Conservation (phyloP, 2,329 filamentous ascomycete genomes). For the Monosporascus sp. region DNA sequence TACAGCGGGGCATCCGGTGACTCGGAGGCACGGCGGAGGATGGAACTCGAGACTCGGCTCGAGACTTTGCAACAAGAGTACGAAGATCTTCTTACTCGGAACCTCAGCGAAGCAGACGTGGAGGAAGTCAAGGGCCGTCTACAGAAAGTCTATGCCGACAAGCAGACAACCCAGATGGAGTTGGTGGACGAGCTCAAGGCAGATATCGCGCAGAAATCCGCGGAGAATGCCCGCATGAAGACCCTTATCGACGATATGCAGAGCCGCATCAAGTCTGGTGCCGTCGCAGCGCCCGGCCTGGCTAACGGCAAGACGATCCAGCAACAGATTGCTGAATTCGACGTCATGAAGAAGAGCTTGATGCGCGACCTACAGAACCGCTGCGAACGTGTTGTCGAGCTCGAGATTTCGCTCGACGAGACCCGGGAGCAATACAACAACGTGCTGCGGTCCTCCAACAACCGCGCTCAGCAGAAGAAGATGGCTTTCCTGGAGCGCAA, state of each 20-base stretch:
- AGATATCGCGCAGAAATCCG: slow-evolving; percentile 70
- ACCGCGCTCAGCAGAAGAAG: slow-evolving; percentile 99
- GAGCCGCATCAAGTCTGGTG: slow-evolving; percentile 62
- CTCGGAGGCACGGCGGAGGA: slow-evolving; percentile 61
- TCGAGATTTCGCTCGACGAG: slow-evolving; percentile 96
- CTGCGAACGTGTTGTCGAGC: slow-evolving; percentile 94
- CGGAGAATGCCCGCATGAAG: slow-evolving; percentile 79
- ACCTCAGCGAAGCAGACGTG: slow-evolving; percentile 71
- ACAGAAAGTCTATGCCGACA: slow-evolving; percentile 70
- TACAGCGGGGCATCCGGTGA: slow-evolving; percentile 64
- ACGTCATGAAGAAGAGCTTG: slow-evolving; percentile 99
- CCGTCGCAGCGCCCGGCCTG: slow-evolving; percentile 51
- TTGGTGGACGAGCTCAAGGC: slow-evolving; percentile 72
- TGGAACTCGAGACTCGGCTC: slow-evolving; percentile 73
- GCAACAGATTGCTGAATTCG: slow-evolving; percentile 97
- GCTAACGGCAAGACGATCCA: slow-evolving; percentile 86
- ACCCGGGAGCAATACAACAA: slow-evolving; percentile 99
- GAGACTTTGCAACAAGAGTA: slow-evolving; percentile 75
- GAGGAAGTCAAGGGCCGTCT: slow-evolving; percentile 80
- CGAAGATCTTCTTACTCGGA: slow-evolving; percentile 74
- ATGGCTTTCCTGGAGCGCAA: slow-evolving; percentile 99
- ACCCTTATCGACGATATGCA: slow-evolving; percentile 76
- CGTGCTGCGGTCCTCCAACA: slow-evolving; percentile 92
- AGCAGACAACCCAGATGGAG: slow-evolving; percentile 67
- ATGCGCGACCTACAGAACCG: slow-evolving; percentile 99